Evolutionary conservation across 495 filamentous ascomycete genomes (phyloP), one percentile per base, ranked within the genome.

Genomic region (Penicillium lagena): DNA sequence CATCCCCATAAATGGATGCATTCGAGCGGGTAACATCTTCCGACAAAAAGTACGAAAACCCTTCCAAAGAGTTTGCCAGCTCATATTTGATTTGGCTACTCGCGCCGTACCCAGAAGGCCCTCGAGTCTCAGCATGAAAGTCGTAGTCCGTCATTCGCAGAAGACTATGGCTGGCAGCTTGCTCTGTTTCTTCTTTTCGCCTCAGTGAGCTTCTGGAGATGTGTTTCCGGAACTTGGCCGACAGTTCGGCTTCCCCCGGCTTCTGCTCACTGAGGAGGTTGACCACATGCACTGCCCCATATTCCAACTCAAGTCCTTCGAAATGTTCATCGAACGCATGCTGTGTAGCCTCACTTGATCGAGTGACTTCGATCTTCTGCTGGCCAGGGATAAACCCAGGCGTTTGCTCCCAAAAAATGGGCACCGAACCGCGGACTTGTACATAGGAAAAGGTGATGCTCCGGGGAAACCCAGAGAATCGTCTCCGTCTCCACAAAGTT

Each of bases 311-410:
- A 27, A 98, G 72, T 5, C 77, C 71, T 37, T 89, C 85, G 54
- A 98, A 91, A 59, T 98, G 93, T 57, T 87, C 90, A 63, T 96
- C 82, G 54, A 98, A 98, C 12, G 93, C 91, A 45, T 91, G 90
- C 51, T 95, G 88, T 1, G 90, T 94, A 22, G 91, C 94, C 62
- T 97, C 90, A 12, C 78, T 73, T 13, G 89, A 95, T 31, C 93
- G 77, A 15, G 91, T 95, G 36, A 96, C 78, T 43, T 86, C 81
- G 32, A 97, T 95, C 56, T 96, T 97, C 55, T 97, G 94, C 58
- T 97, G 91, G 9, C 85, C 86, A 2, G 93, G 94, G 35, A 97
- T 68, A 22, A 97, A 76, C 10, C 89, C 90, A 4, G 89, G 76
- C 36, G 82, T 76, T 60, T 97, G 94, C 62, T 98, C 93, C 93